Conservation (phyloP, 78 protist genomes). For the Capsaspora owczarzaki region DNA sequence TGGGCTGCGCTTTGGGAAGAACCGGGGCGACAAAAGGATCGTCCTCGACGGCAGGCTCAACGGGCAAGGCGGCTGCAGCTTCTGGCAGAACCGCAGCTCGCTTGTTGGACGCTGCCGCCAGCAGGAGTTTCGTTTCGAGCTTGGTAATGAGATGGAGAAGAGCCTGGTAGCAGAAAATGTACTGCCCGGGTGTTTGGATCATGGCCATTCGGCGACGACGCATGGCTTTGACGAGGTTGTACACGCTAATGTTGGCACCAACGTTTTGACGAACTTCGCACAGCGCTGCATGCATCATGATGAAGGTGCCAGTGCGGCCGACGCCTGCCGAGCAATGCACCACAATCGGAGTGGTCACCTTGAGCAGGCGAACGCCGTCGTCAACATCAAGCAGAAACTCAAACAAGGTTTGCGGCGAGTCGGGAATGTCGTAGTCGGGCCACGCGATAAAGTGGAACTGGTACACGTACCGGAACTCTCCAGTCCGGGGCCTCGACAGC, state of each 20-base stretch:
- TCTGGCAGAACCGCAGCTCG: background rate
- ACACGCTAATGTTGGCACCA: background rate
- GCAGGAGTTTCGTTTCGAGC: background rate
- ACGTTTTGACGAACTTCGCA: background rate
- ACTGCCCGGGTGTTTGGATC: constrained; percentile 5
- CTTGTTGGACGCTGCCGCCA: background rate
- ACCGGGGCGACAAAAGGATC: no score
- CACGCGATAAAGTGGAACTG: constrained; percentile 59
- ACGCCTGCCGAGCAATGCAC: constrained; percentile 4
- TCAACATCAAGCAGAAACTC: background rate
- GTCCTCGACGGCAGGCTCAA: background rate
- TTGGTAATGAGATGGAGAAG: background rate
- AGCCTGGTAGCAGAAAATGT: background rate
- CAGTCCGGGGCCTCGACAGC: background rate
- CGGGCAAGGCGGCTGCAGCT: background rate
- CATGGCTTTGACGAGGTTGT: background rate
- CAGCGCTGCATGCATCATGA: background rate
- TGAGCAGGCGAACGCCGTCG: background rate
- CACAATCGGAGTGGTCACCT: background rate
- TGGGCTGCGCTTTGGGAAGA: no score
- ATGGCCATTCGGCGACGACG: background rate
- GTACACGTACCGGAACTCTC: constrained; percentile 17
- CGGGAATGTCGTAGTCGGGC: constrained; percentile 59
- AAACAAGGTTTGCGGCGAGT: background rate
- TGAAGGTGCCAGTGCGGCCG: constrained; percentile 3